Evolutionary conservation across 352 stramenopile species (phyloP).

Genomic region (Phytophthora pisi): DNA sequence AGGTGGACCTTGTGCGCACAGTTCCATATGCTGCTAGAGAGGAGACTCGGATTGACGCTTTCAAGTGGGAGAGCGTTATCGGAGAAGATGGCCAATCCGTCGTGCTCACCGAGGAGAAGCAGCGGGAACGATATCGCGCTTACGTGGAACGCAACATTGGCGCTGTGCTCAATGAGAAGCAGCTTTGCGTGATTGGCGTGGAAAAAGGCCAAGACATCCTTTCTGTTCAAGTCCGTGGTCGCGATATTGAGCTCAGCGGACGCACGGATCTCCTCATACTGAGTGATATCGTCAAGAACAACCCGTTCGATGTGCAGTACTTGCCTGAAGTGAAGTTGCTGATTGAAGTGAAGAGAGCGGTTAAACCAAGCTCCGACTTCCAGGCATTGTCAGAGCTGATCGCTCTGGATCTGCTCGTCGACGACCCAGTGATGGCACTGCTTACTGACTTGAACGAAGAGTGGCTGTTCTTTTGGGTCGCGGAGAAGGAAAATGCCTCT

Average conservation of each 20-base stretch:
- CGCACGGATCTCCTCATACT: conserved; percentile 54
- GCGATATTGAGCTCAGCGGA: conserved; percentile 40
- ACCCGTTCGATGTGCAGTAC: conserved; percentile 15
- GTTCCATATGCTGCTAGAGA: conserved; percentile 24
- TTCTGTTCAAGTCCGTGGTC: conserved; percentile 34
- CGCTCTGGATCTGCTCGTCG: conserved; percentile 45
- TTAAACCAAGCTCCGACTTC: conserved; percentile 35
- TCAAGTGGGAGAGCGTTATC: conserved; percentile 26
- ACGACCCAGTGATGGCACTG: conserved; percentile 50
- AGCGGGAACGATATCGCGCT: conserved; percentile 32
- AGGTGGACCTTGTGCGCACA: conserved; percentile 12
- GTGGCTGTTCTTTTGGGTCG: conserved; percentile 55
- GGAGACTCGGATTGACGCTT: conserved; percentile 16
- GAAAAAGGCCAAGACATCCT: conserved; percentile 41
- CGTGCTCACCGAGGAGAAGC: conserved; percentile 47
- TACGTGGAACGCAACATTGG: conserved; percentile 50
- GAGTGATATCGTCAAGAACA: conserved; percentile 30
- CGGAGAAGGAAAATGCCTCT: conserved; percentile 27
- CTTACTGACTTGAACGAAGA: conserved; percentile 45
- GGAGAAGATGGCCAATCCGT: too few relatives aligned
- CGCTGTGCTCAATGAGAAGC: conserved; percentile 32
- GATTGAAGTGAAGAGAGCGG: conserved; percentile 48
- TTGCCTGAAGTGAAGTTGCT: conserved; percentile 51
- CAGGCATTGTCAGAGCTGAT: conserved; percentile 53
- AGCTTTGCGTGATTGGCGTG: conserved; percentile 47